Percentiles rank a stretch among this genome's conserved stretches.
phyloP scores from a whole-genome alignment of 139 green algal species.

The Spirogloea muscicola region DNA sequence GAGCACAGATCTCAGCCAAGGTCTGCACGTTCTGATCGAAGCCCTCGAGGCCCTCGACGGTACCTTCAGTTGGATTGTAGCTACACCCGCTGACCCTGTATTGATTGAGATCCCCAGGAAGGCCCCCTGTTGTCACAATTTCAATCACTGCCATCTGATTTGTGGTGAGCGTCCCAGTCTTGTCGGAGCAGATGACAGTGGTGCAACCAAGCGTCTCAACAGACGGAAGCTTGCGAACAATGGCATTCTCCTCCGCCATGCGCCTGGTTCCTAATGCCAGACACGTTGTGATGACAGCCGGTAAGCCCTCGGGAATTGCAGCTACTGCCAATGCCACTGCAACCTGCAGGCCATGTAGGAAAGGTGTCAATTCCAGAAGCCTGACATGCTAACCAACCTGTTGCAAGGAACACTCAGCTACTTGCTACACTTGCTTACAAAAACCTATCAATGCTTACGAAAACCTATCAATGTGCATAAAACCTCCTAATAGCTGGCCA shows the following conservation, averaged over 20 bases:
- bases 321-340: slow-evolving; percentile 94
- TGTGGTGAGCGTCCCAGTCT: slow-evolving; percentile 92
- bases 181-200: slow-evolving; percentile 94
- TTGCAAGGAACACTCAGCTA: too few relatives aligned
- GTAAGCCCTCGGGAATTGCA: slow-evolving; percentile 96
- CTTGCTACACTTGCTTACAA: too few relatives aligned
- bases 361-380: too few relatives aligned
- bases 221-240: slow-evolving; percentile 78
- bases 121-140: slow-evolving; percentile 54
- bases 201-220: slow-evolving; percentile 98
- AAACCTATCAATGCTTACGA: too few relatives aligned
- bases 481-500: too few relatives aligned
- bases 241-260: slow-evolving; percentile 82
- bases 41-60: slow-evolving; percentile 58
- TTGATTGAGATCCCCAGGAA: neutral
- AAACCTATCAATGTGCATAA: too few relatives aligned
- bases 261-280: slow-evolving; percentile 93
- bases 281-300: slow-evolving; percentile 98
- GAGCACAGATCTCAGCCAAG: slow-evolving; percentile 71
- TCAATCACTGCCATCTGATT: slow-evolving; percentile 77
- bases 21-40: slow-evolving; percentile 43
- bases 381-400: too few relatives aligned
- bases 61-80: slow-evolving; percentile 85
- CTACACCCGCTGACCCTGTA: slow-evolving; percentile 75
- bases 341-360: slow-evolving; percentile 58